Evolutionary conservation across 768 basidiomycete genomes (phyloP), one percentile per base, ranked within the genome.

Genomic region (Naganishia friedmannii): DNA sequence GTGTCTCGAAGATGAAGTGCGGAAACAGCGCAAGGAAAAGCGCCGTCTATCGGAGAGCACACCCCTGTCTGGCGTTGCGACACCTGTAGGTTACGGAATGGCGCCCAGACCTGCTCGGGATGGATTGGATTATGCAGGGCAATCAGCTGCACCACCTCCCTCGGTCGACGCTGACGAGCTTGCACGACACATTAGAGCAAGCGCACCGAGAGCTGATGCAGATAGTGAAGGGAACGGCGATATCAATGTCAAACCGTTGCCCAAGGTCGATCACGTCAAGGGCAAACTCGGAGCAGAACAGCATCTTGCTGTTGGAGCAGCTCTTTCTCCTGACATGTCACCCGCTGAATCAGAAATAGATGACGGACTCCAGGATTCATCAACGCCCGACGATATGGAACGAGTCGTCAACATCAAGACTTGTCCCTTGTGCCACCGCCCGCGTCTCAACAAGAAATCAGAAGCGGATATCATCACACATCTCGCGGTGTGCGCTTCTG

Each of bases 401-500:
- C 86, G 93, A 7, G 88, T 99, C 32, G 94, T 98, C 84, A 97
- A 97, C 78, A 88, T 99, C 74, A 90, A 90, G 84, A 90, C 87
- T 68, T 99, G 95, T 78, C 95, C 95, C 0, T 80, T 99, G 53
- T 99, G 95, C 77, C 93, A 93, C 78, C 87, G 92, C 13, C 90
- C 92, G 2, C 83, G 93, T 53, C 77, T 98, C 74, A 90, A 86
- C 80, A 86, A 87, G 66, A 93, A 93, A 79, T 91, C 88, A 0
- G 96, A 97, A 81, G 84, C 93, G 75, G 94, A 96, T 78, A 96
- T 98, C 76, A 84, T 99, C 65, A 97, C 96, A 28, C 95, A 99
- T 80, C 82, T 99, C n/a, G 96, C 93, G 0, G 87, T 98, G 12
- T 99, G 95, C 75, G 93, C 96, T 12, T 91, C 89, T 73, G 86